A percentile compares a stretch with the other conserved stretches of the same genome.
These are phyloP conservation scores for Ophiorrhiza pumila DNA, from an alignment of 257 asterid genomes.

Conservation along the genomic window DNA sequence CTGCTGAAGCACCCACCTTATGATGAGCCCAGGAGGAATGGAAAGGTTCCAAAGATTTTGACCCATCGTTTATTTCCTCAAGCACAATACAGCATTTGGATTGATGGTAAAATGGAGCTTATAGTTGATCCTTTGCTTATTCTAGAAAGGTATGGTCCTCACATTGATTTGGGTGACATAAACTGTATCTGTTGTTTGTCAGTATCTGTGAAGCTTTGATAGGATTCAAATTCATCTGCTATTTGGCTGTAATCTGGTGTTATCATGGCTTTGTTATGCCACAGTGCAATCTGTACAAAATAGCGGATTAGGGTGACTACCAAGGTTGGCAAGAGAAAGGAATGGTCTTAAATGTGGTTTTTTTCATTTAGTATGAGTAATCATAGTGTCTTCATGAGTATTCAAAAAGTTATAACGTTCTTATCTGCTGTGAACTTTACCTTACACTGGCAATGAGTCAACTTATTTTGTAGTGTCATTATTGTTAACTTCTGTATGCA, in stretches of 20 bases:
- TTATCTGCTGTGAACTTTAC: background rate
- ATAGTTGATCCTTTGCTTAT: slow-evolving; percentile 90
- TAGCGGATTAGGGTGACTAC: background rate
- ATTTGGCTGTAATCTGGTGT: background rate
- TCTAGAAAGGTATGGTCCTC: slow-evolving; percentile 69
- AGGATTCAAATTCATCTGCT: background rate
- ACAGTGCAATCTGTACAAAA: background rate
- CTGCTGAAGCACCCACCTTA: slow-evolving; percentile 83
- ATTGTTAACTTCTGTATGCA: background rate
- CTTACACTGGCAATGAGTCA: too few relatives aligned
- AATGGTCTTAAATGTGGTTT: background rate
- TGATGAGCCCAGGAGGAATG: slow-evolving; percentile 98
- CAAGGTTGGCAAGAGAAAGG: background rate
- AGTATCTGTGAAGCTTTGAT: background rate
- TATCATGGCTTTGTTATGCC: background rate
- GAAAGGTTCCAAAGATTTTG: slow-evolving; percentile 95
- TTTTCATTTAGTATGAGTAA: background rate
- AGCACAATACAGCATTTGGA: slow-evolving; percentile 95
- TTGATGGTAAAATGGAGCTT: slow-evolving; percentile 99
- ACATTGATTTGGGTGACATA: background rate
- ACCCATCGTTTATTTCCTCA: slow-evolving; percentile 93
- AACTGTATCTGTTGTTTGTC: background rate
- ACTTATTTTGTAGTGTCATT: background rate
- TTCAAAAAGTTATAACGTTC: background rate
- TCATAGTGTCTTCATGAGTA: background rate